Evolutionary conservation across 2,329 filamentous ascomycete genomes (phyloP), one percentile per base, ranked within the genome.

Genomic region (Penicillium sp.): DNA sequence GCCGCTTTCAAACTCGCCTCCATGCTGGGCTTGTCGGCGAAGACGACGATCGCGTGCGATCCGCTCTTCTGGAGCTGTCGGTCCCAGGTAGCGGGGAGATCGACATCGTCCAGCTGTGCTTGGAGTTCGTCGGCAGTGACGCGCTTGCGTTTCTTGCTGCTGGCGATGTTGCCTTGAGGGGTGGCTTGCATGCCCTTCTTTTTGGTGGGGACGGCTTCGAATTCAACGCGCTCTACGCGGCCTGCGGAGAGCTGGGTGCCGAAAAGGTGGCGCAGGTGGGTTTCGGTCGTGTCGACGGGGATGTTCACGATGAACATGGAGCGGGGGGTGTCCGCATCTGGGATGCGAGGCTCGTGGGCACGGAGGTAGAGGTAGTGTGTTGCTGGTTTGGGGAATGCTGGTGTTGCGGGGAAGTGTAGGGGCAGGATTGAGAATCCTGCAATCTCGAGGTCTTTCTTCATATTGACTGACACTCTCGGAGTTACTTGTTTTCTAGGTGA

Each of bases 241-340:
- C 86, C 87, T 0, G 85, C 82, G 8, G 87, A 85, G 0, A 96
- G 77, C 15, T 94, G 79, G 0, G 78, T 75, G 1, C 80, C 73
- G 59, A 97, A 94, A 0, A 97, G 72, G 37, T 82, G 76, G 39
- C 88, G 83, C 35, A 97, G 77, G 61, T 90, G 87, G 1, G 75
- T 68, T 49, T 88, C 83, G 4, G 88, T 94, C 52, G 88, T 84
- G 64, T 96, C 90, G 55, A 84, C 76, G 6, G 93, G 93, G 1
- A 94, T 73, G 62, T 98, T 97, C 56, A 90, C 86, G n/a, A 95
- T 67, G 70, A 95, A 98, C 17, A 98, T 77, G 53, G 87, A 89
- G 59, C 90, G 83, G 15, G 81, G 73, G 60, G 91, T 85, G 67
- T 86, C 79, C 47, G 79, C 75, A 7, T 85, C 85, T 13, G 87